Base-by-base conservation (phyloP, 2,329 filamentous ascomycete species). In the Cryoendolithus antarcticus region DNA sequence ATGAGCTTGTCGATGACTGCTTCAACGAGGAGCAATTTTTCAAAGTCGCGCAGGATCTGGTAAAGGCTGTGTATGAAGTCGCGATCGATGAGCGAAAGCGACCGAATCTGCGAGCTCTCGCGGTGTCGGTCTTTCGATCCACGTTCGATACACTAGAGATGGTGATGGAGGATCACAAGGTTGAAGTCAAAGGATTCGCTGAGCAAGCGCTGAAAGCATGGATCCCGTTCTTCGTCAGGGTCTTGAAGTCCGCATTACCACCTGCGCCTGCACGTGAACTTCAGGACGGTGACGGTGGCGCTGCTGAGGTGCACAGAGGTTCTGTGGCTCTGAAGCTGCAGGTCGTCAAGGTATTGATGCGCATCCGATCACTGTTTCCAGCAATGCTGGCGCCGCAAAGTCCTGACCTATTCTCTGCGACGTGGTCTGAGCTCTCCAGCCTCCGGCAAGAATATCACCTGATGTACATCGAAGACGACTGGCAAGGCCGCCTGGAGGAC, bases 61-160 rank as follows among this genome's bases (percentile, higher is more conserved):
- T 95, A 56, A 81, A 80, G 53, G 78, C 81, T 37, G 74, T 95
- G 27, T 91, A 86, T 59, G 74, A 84, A 51, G 81, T 94, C 30
- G 86, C 88, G 9, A 71, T 83, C 41, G 83, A 83, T 57, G 75
- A 82, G 43, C 71, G 71, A 44, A 77, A 84, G 51, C 86, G 84
- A 56, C 72, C 82, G 7, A 56, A 51, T 6, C 69, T 94, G 42
- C 76, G 91, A 44, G 86, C 86, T 24, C 69, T 96, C 49, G 84
- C 91, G 30, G 81, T 96, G 32, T 85, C 82, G 31, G 84, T 95
- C 42, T 94, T 96, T 69, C 76, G 86, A 41, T 78, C 78, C 35
- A 94, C 86, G 62, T 93, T 98, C 59, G 86, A 96, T 58, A 84
- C 91, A 41, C 75, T 98, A 65, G 86, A 96, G 63, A 93, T 95